These are phyloP conservation scores for Crotalaria pallida DNA, from an alignment of 306 rosid species.

Conservation along the genomic window DNA sequence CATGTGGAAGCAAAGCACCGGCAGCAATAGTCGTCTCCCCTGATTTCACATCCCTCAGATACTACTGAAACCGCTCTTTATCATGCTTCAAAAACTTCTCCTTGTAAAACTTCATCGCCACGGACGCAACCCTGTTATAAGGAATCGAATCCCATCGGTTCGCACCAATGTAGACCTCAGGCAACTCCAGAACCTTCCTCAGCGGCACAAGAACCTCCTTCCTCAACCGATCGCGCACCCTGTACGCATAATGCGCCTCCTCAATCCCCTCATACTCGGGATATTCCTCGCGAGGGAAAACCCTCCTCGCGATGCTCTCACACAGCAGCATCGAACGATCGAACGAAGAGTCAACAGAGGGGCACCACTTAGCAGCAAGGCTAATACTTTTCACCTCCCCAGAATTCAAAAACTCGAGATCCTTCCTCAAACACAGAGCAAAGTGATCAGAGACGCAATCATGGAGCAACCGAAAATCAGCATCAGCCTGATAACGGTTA, in stretches of 20 bases:
- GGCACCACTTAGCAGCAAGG: constrained; percentile 82
- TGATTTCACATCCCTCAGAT: constrained; percentile 34
- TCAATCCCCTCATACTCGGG: constrained; percentile 53
- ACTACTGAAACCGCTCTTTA: constrained; percentile 37
- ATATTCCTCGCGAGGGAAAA: constrained; percentile 39
- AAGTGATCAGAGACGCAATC: constrained; percentile 51
- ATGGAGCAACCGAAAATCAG: constrained; percentile 35
- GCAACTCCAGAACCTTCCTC: constrained; percentile 57
- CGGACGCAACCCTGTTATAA: constrained; percentile 59
- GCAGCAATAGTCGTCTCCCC: constrained; percentile 51
- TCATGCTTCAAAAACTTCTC: constrained; percentile 50
- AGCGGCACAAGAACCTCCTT: constrained; percentile 58
- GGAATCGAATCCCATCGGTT: constrained; percentile 48
- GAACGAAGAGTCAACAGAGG: constrained; percentile 62
- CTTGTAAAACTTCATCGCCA: constrained; percentile 57
- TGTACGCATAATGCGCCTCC: constrained; percentile 64
- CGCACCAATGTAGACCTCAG: constrained; percentile 66
- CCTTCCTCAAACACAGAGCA: constrained; percentile 46
- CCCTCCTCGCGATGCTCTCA: constrained; percentile 54
- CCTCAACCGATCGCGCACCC: constrained; percentile 62
- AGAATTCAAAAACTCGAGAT: constrained; percentile 34
- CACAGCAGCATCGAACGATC: constrained; percentile 56
- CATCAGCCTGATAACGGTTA: constrained; percentile 29
- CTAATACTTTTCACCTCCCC: constrained; percentile 30
- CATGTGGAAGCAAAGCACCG: constrained; percentile 64